Evolutionary conservation across 1,139 yeast genomes (phyloP).

Genomic region (Yamadazyma jaroonii): DNA sequence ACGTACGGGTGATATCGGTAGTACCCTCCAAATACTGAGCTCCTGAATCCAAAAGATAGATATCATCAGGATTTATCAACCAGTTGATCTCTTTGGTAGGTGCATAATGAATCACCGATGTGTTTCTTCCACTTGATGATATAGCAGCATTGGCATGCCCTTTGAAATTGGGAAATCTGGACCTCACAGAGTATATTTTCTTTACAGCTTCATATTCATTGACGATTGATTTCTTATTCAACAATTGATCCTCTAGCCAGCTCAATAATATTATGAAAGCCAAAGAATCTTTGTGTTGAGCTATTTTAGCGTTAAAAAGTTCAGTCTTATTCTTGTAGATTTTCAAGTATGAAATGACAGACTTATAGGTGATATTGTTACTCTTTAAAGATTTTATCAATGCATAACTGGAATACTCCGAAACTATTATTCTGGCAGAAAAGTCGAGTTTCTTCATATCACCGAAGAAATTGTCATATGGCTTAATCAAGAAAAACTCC

Average conservation of each 20-base stretch:
- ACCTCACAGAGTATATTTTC: constrained; percentile 36
- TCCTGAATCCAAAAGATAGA: constrained; percentile 50
- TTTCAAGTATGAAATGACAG: constrained; percentile 32
- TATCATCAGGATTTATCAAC: constrained; percentile 35
- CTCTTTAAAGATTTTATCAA: constrained; percentile 26
- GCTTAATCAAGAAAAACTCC: constrained; percentile 24
- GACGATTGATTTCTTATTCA: constrained; percentile 19
- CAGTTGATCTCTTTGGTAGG: constrained; percentile 40
- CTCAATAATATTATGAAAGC: constrained; percentile 35
- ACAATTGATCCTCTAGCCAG: constrained; percentile 37
- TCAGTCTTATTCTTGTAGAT: constrained; percentile 35
- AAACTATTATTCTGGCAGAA: constrained; percentile 15
- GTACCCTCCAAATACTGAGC: constrained; percentile 56
- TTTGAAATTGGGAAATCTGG: constrained; percentile 40
- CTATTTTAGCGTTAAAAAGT: constrained; percentile 32
- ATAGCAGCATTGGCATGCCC: constrained; percentile 53
- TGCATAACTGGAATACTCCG: constrained; percentile 23
- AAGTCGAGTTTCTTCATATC: constrained; percentile 19
- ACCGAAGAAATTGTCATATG: constrained; percentile 26
- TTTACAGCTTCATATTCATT: constrained; percentile 41
- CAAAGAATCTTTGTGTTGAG: constrained; percentile 41
- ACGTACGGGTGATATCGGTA: constrained; percentile 53
- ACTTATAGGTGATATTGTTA: constrained; percentile 21
- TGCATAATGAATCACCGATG: constrained; percentile 52
- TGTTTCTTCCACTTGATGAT: constrained; percentile 50